These are phyloP conservation scores for Orbilia javanica DNA, from an alignment of 2,329 filamentous ascomycete species.

Conservation along the genomic window DNA sequence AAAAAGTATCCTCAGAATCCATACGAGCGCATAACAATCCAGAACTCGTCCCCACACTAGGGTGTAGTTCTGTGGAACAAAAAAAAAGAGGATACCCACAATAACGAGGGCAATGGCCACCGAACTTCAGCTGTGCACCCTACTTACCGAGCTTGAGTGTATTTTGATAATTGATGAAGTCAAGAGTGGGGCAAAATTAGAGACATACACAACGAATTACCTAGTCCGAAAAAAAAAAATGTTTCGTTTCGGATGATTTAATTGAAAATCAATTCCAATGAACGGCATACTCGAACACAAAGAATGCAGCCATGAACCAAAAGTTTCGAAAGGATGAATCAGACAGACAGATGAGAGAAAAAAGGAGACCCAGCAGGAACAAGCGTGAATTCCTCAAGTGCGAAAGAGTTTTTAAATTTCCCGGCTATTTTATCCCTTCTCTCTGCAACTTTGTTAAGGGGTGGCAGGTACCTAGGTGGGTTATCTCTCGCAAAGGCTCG, in stretches of 20 bases:
- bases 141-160: constrained; percentile 2
- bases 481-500: constrained; percentile 23
- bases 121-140: background rate
- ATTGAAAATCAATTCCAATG: constrained; percentile 15
- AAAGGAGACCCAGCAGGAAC: constrained; percentile 6
- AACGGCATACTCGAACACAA: constrained; percentile 4
- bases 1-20: constrained; percentile 13
- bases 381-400: constrained; percentile 16
- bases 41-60: constrained; percentile 1
- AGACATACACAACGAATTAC: background rate
- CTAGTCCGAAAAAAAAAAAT: background rate
- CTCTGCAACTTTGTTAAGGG: too few species aligned
- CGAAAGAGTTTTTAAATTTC: constrained; percentile 21
- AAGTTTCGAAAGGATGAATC: background rate
- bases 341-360: background rate
- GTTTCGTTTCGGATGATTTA: constrained; percentile 49
- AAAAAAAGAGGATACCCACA: constrained; percentile 15
- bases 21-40: background rate
- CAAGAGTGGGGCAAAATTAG: constrained; percentile 27
- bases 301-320: constrained; percentile 3
- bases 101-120: background rate
- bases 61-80: too few species aligned
- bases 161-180: background rate
- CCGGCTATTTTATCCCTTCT: constrained; percentile 40
- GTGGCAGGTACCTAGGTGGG: background rate